Conservation (phyloP, 345 rosid genomes). For the Fremontodendron californicum region DNA sequence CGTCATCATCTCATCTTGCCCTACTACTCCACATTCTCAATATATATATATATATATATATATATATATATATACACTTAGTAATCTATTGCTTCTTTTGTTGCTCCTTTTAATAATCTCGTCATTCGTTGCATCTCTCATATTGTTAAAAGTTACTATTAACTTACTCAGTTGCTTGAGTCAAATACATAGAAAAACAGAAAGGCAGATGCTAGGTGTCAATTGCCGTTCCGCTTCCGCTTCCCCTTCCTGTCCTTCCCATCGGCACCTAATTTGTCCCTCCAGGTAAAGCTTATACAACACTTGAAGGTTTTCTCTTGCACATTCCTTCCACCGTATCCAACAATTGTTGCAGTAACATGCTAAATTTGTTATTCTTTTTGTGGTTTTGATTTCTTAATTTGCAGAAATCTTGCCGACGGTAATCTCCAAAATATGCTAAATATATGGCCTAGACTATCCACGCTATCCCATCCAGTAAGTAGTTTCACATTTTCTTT, state of each 20-base stretch:
- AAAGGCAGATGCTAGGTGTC: constrained; percentile 37
- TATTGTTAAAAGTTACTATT: not conserved
- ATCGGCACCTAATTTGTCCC: constrained; percentile 27
- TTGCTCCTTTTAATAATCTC: constrained; percentile 8
- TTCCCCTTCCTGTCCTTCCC: constrained; percentile 27
- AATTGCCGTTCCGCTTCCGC: constrained; percentile 48
- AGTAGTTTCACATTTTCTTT: constrained; percentile 18
- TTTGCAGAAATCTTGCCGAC: constrained; percentile 39
- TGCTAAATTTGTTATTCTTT: too few species aligned
- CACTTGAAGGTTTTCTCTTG: not conserved
- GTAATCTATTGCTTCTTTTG: not conserved
- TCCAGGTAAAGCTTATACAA: constrained; percentile 29
- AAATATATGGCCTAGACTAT: constrained; percentile 39
- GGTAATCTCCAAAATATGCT: constrained; percentile 23
- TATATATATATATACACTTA: too few species aligned
- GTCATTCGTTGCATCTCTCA: constrained; percentile 1
- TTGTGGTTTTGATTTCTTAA: constrained; percentile 13
- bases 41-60: not conserved
- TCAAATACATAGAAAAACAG: not conserved
- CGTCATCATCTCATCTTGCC: too few species aligned
- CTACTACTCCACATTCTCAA: too few species aligned
- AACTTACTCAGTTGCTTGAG: not conserved
- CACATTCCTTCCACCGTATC: not conserved
- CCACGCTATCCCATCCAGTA: constrained; percentile 42
- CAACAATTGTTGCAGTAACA: constrained; percentile 4